Evolutionary conservation across 306 rosid genomes (phyloP).

Genomic region (Prunus mira): DNA sequence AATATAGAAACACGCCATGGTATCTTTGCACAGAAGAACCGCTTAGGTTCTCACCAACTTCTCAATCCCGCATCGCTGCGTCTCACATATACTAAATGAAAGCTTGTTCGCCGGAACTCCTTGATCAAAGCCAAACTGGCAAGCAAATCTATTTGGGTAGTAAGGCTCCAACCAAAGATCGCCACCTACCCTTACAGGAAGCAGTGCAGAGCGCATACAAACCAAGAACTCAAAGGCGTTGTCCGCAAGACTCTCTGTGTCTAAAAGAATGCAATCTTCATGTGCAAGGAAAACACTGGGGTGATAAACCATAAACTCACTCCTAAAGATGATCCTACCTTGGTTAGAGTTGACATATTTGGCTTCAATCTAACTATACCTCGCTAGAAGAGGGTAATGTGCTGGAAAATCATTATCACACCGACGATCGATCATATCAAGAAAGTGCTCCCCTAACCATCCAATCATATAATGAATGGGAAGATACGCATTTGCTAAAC

Average conservation of each 20-base stretch:
- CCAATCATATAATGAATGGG: neutral
- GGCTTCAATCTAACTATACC: neutral
- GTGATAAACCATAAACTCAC: neutral
- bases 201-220: neutral
- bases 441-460: neutral
- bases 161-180: neutral
- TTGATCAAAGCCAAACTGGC: neutral
- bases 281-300: neutral
- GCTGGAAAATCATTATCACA: neutral
- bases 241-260: no score
- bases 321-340: neutral
- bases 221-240: neutral
- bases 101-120: neutral
- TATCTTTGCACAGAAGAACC: fast-evolving
- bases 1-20: fast-evolving
- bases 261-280: no score
- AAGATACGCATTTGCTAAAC: fast-evolving
- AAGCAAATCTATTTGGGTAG: neutral
- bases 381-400: neutral
- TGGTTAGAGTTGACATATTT: no score
- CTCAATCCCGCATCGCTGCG: neutral
- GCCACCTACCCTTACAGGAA: neutral
- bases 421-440: fast-evolving
- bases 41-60: neutral
- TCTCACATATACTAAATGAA: no score